phyloP scores from a whole-genome alignment of 768 basidiomycete genomes.

The Pleurotus citrinopileatus region DNA sequence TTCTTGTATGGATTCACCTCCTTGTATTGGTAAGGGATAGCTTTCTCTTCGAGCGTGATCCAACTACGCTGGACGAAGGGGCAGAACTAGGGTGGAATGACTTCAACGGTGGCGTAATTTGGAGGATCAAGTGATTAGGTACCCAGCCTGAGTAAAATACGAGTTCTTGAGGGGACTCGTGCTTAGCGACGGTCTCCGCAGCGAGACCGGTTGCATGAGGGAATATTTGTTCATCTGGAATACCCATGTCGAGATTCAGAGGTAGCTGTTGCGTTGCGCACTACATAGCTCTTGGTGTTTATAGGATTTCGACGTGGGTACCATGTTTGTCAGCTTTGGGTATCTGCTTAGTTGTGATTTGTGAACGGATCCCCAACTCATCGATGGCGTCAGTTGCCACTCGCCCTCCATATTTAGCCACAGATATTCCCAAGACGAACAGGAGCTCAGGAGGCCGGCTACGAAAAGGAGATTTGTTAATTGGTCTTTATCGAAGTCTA shows the following conservation, averaged over 20 bases:
- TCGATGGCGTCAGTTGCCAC: too few relatives aligned
- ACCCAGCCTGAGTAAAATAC: conserved; percentile 64
- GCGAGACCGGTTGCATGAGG: conserved; percentile 60
- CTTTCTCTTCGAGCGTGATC: conserved; percentile 66
- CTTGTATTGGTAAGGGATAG: conserved; percentile 64
- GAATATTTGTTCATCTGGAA: conserved; percentile 51
- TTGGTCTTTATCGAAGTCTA: too few relatives aligned
- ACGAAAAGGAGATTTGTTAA: too few relatives aligned
- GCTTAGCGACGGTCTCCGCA: conserved; percentile 46
- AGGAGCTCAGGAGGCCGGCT: too few relatives aligned
- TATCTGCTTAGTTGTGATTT: too few relatives aligned
- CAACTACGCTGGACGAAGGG: conserved; percentile 61
- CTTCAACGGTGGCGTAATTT: too few relatives aligned
- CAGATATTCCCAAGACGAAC: too few relatives aligned
- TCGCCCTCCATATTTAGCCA: too few relatives aligned
- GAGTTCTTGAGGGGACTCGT: conserved; percentile 50
- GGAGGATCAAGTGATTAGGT: conserved; percentile 13
- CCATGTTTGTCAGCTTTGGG: conserved; percentile 1
- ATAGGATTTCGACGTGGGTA: not conserved
- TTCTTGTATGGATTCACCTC: conserved; percentile 74
- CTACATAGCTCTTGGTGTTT: not conserved
- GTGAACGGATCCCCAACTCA: too few relatives aligned
- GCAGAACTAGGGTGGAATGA: conserved; percentile 50
- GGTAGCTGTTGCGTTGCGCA: not conserved
- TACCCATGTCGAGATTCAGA: conserved; percentile 33